Base-by-base conservation (phyloP, 1,284 basidiomycete genomes). In the Austroboletus rostrupii region DNA sequence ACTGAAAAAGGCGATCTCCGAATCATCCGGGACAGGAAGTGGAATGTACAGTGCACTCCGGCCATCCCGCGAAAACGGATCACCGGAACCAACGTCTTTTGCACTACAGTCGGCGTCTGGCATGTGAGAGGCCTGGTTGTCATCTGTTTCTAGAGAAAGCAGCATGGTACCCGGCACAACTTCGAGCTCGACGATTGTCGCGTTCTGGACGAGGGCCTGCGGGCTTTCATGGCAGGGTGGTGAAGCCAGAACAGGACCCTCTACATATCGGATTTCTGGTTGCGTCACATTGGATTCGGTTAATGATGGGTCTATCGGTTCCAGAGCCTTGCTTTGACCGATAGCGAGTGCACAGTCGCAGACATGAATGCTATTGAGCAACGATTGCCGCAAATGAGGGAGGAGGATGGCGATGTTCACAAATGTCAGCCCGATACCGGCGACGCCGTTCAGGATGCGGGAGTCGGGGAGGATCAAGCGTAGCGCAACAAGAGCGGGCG, bases 381-480 rank as follows among this genome's bases (percentile, higher is more conserved):
- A 17, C 16, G 58, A 48, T 48, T 57, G 62, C n/a, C 64, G 62
- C 36, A 62, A 41, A 40, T 57, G 29, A 23, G 61, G 65, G 19
- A 64, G 45, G 48, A 67, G 53, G 43, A 48, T 31, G 46, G 52
- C 65, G 33, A 62, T 62, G 43, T 62, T 61, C 28, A 40, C 46
- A 31, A 67, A 57, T 7, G 62, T 65, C 47, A 63, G 40, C 3
- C 64, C 64, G 17, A 67, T 54, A 38, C 59, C 49, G 17, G 61
- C 65, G 8, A 64, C 45, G 13, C 61, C 61, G 10, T 31, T 50
- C 20, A 62, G 23, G 40, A 67, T 61, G 48, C 64, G 65, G 19
- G 61, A 67, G 46, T 63, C 52, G 3, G 65, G 61, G 38, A 67
- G 65, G 41, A 51, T 55, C 41, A 62, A 45, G 2, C 61, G 59